Evolutionary conservation across 148 eudicot genomes (phyloP).

Genomic region (Pharnaceum exiguum): DNA sequence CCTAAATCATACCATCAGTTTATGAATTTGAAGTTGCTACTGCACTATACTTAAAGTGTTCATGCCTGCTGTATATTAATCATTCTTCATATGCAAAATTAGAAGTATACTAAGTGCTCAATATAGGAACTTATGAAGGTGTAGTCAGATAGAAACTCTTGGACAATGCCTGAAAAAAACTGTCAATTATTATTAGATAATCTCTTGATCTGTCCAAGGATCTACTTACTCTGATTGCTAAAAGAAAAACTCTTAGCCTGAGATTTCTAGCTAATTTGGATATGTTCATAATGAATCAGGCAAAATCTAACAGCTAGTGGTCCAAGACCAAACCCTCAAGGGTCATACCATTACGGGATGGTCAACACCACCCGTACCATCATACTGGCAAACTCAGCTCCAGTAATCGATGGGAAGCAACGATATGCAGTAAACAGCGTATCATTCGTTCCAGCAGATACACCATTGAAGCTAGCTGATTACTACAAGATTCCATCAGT

Average conservation of each 20-base stretch:
- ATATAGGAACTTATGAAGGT: no score
- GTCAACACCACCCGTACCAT: conserved; percentile 53
- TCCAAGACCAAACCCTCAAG: conserved; percentile 62
- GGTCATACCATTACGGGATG: conserved; percentile 56
- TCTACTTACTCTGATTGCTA: no score
- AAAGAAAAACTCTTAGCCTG: not conserved
- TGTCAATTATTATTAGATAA: no score
- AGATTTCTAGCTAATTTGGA: not conserved
- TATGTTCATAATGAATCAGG: conserved; percentile 26
- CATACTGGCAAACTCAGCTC: conserved; percentile 46
- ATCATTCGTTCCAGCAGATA: conserved; percentile 47
- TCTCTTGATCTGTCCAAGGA: no score
- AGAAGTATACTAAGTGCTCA: no score
- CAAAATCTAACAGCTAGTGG: conserved; percentile 59
- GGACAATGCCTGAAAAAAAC: no score
- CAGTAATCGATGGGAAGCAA: conserved; percentile 38
- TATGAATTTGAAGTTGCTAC: no score
- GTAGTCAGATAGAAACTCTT: no score
- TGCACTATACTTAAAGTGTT: no score
- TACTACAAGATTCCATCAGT: conserved; percentile 48
- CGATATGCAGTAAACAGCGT: conserved; percentile 54
- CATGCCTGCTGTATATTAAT: no score
- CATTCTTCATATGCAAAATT: no score
- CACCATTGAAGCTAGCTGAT: conserved; percentile 57
- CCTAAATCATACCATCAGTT: no score